These are phyloP conservation scores for Calonectria leucothoes DNA, from an alignment of 2,329 filamentous ascomycete genomes.

Conservation along the genomic window DNA sequence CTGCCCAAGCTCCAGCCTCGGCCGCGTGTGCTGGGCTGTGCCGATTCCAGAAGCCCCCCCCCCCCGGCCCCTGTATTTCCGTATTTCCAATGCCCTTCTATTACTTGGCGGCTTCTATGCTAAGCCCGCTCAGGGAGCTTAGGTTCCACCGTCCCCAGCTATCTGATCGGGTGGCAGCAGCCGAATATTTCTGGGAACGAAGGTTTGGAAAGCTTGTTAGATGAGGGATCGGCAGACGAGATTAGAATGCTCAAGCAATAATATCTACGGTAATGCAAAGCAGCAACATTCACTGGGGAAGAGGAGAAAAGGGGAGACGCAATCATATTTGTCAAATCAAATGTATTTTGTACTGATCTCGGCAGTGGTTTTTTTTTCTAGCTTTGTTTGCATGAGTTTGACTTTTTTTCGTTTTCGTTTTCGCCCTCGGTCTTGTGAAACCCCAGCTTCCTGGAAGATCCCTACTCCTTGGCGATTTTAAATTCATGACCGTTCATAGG, in stretches of 20 bases:
- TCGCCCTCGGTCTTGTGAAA: slow-evolving; percentile 12
- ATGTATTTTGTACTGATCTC: not conserved
- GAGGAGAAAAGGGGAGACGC: not conserved
- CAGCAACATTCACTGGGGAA: not conserved
- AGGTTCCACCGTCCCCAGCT: not conserved
- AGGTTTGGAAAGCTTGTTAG: no score
- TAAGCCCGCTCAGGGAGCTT: not conserved
- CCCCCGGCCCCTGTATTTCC: slow-evolving; percentile 28
- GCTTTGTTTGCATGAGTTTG: not conserved
- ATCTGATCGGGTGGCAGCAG: not conserved
- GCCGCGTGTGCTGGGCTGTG: not conserved
- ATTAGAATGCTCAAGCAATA: not conserved
- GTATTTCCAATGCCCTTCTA: not conserved
- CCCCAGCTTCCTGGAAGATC: not conserved
- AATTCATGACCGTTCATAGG: slow-evolving; percentile 27
- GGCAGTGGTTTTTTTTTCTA: not conserved
- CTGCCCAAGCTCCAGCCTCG: not conserved
- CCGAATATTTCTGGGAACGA: not conserved
- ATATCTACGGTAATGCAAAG: not conserved
- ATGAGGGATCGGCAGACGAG: not conserved
- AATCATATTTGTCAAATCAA: not conserved
- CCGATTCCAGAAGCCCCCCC: slow-evolving; percentile 5
- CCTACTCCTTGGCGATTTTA: slow-evolving; percentile 1
- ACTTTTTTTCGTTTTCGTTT: slow-evolving; percentile 14
- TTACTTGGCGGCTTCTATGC: not conserved